Evolutionary conservation across 1,284 basidiomycete genomes (phyloP), one percentile per base, ranked within the genome.

Genomic region (Pisolithus thermaeus): DNA sequence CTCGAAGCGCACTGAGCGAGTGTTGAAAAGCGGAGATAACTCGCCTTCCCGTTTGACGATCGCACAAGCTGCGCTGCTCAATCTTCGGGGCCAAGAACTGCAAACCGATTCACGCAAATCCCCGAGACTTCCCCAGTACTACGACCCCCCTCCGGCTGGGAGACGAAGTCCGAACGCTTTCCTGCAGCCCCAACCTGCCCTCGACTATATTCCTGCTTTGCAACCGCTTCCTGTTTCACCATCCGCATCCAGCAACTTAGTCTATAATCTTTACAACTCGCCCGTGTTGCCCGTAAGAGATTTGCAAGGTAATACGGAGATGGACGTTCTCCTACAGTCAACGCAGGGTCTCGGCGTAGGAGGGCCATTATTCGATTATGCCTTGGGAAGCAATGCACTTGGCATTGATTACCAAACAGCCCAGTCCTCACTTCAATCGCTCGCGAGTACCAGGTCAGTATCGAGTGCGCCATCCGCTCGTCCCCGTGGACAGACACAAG

Each of bases 11-110:
- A 48, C 78, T 72, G 63, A 69, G 74, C 53, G 80, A 76, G 54
- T 66, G 71, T 41, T 51, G 27, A 68, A 67, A 53, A 84, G 81
- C 46, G 82, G 73, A 8, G 85, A 84, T 27, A 70, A 74, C 43
- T 80, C 81, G 4, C 79, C 84, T 6, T 74, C 76, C 9, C 75
- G 82, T 16, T 65, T 89, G 32, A 87, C 85, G 7, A 87, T 89
- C 59, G 86, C 86, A 1, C 85, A 87, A 58, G 86, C 86, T 2
- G 78, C 86, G 0, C 64, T 89, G 16, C 76, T 89, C 47, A 89
- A 87, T 61, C 73, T 88, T 39, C 83, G 78, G 51, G 86, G 85
- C 2, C 78, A 83, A 49, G 81, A 85, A 57, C 60, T 65, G 27
- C 70, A 63, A 49, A 40, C 51, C n/a, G 59, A 56, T 23, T 36